Evolutionary conservation across 257 asterid genomes (phyloP).

Genomic region (Sherardia arvensis): DNA sequence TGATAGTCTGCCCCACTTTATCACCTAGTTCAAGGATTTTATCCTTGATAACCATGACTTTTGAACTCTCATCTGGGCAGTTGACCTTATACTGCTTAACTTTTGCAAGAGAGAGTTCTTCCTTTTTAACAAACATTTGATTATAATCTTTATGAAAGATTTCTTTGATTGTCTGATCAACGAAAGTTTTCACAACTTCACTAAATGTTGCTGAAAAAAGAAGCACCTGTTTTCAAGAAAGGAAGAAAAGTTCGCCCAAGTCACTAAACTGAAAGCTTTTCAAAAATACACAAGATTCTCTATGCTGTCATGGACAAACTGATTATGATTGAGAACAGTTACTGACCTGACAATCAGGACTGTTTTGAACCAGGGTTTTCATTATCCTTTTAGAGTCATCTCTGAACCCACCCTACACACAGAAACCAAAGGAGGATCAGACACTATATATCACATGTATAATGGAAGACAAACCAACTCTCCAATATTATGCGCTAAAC

Average conservation of each 20-base stretch:
- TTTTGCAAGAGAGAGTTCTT: constrained; percentile 37
- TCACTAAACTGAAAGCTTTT: neutral
- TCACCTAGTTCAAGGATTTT: constrained; percentile 83
- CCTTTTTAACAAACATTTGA: constrained; percentile 59
- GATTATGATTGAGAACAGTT: neutral
- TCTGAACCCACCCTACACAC: constrained; percentile 64
- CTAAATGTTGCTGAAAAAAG: constrained; percentile 59
- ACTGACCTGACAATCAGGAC: constrained; percentile 69
- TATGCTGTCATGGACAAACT: neutral
- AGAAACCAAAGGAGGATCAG: neutral
- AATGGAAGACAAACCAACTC: neutral
- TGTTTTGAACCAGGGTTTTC: constrained; percentile 47
- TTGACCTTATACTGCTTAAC: constrained; percentile 65
- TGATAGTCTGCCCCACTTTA: constrained; percentile 83
- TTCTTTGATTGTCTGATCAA: constrained; percentile 29
- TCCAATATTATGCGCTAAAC: neutral
- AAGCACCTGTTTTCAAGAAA: constrained; percentile 27
- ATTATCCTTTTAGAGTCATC: constrained; percentile 65
- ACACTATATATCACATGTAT: neutral
- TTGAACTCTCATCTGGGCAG: constrained; percentile 83
- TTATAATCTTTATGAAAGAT: constrained; percentile 53
- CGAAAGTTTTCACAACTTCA: constrained; percentile 69
- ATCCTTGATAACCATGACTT: constrained; percentile 64
- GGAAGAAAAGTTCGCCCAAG: neutral
- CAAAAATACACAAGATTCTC: neutral